phyloP scores from a whole-genome alignment of 2,329 filamentous ascomycete species.

The Incumbomyces delicatus region DNA sequence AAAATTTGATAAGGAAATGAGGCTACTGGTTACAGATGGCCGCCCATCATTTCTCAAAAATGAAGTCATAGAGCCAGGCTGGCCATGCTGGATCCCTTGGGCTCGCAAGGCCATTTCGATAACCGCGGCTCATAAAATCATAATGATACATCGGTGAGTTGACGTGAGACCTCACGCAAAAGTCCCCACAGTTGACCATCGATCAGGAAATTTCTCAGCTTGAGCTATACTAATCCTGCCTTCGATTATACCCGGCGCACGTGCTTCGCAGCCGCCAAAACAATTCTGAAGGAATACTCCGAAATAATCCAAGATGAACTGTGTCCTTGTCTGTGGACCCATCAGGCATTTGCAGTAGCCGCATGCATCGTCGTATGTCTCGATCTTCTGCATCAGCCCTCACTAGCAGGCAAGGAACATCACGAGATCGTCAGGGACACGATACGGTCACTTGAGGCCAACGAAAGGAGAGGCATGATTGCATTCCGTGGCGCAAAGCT shows the following conservation, averaged over 20 bases:
- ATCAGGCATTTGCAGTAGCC: constrained; percentile 32
- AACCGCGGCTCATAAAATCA: constrained; percentile 34
- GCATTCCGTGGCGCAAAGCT: constrained; percentile 16
- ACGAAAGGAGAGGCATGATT: constrained; percentile 17
- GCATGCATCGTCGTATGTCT: constrained; percentile 30
- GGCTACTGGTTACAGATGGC: constrained; percentile 25
- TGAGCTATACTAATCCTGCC: constrained; percentile 33
- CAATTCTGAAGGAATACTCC: constrained; percentile 28
- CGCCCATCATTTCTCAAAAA: constrained; percentile 27
- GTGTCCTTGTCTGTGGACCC: constrained; percentile 35
- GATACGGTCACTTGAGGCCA: constrained; percentile 15
- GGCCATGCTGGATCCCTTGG: constrained; percentile 34
- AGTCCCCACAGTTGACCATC: too few relatives aligned
- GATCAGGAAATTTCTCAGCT: constrained; percentile 26
- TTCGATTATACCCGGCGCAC: constrained; percentile 35
- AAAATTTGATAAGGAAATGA: constrained; percentile 31
- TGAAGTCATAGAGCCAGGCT: constrained; percentile 25
- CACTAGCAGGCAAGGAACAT: constrained; percentile 14
- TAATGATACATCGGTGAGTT: constrained; percentile 30
- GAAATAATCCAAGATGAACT: constrained; percentile 25
- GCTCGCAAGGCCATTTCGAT: constrained; percentile 30
- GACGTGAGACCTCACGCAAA: too few relatives aligned
- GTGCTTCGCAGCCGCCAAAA: constrained; percentile 31
- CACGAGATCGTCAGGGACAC: constrained; percentile 14
- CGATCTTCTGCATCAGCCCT: constrained; percentile 27